Evolutionary conservation across 2,329 filamentous ascomycete species (phyloP), one percentile per base, ranked within the genome.

Genomic region (Colletotrichum cuscutae): DNA sequence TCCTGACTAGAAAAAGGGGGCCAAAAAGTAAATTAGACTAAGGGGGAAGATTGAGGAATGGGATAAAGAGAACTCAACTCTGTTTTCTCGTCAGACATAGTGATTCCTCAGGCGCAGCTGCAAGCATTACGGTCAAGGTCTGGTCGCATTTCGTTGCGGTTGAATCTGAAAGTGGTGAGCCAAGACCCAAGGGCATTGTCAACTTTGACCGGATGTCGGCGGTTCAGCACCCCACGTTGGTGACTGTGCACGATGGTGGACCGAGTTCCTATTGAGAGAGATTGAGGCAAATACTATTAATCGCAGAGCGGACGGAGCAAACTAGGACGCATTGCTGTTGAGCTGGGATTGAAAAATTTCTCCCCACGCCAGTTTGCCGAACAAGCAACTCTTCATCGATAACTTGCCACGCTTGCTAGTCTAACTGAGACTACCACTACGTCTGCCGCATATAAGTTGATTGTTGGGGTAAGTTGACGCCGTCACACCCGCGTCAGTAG

Each of bases 401-500:
- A 3, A 12, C 54, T 64, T 56, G 19, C 42, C n/a, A 37, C 4
- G 35, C 30, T 32, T 32, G 30, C 30, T 46, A 2, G 22, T 22
- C 6, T 26, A 69, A 32, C 30, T 54, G 46, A 32, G 42, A 37
- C 3, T 28, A 46, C 37, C 54, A 11, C 19, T 28, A 52, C 46
- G 24, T 26, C 24, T 26, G 70, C 70, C 60, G 60, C 70, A 65
- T 7, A 26, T 70, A 72, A 65, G 70, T 60, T 72, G 65, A 24
- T 52, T 28, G 42, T n/a, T 60, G 3, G 53, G 53, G 57, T 35
- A 35, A 42, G 28, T 15, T 46, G 26, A 42, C 26, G 59, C 65
- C 65, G 65, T 61, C n/a, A 56, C 54, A 60, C 52, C 65, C 59
- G 65, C 46, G 9, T 24, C 53, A 24, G 15, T n/a, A 42, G 42